Evolutionary conservation across 495 filamentous ascomycete genomes (phyloP).

Genomic region (Darksidea phi): DNA sequence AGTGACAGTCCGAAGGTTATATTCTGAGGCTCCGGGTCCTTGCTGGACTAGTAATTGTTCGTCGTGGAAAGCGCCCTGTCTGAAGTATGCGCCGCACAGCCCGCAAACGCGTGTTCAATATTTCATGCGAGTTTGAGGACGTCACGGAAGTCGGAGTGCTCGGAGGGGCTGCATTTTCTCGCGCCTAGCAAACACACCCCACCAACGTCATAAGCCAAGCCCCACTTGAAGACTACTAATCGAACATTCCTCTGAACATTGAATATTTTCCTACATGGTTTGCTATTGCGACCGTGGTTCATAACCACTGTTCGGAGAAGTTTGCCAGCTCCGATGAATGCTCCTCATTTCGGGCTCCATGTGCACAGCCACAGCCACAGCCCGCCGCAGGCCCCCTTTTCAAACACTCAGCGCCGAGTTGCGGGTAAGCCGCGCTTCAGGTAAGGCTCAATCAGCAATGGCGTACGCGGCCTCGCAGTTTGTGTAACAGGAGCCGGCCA

Average conservation of each 20-base stretch:
- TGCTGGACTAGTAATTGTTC: not conserved
- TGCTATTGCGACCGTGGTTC: no score
- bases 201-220: constrained; percentile 1
- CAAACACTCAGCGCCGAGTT: not conserved
- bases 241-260: no score
- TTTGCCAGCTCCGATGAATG: not conserved
- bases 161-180: not conserved
- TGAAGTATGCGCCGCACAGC: constrained; percentile 13
- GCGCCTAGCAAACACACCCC: not conserved
- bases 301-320: not conserved
- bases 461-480: constrained; percentile 1
- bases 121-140: not conserved
- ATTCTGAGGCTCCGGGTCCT: not conserved
- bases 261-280: no score
- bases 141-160: not conserved
- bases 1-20: constrained; percentile 14
- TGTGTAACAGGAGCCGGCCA: not conserved
- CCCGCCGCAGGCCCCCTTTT: not conserved
- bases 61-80: not conserved
- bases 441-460: constrained; percentile 8
- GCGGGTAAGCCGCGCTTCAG: not conserved
- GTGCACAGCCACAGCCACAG: constrained; percentile 28
- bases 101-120: constrained; percentile 15
- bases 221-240: not conserved
- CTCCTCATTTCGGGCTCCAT: not conserved